phyloP scores from a whole-genome alignment of 306 rosid species.

The Hippophae gyantsensis region DNA sequence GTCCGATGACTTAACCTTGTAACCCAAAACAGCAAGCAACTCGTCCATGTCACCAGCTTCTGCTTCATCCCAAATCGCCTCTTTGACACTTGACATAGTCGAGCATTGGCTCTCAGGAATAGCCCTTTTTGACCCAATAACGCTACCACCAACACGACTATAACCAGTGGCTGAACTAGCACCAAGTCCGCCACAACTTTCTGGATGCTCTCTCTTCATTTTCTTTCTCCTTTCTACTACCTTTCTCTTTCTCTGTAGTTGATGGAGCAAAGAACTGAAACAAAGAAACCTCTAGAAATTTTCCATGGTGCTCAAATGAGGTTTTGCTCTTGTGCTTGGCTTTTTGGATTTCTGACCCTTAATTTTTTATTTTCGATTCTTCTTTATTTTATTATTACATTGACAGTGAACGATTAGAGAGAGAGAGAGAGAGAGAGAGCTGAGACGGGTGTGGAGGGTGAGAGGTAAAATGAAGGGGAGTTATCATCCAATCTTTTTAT shows the following conservation, averaged over 20 bases:
- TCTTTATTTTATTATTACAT: too few species aligned
- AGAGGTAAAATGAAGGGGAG: too few species aligned
- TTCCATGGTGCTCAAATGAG: too few species aligned
- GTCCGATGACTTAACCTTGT: constrained; percentile 66
- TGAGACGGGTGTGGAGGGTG: too few species aligned
- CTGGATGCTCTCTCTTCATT: constrained; percentile 61
- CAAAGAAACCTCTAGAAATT: too few species aligned
- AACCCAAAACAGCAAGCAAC: constrained; percentile 74
- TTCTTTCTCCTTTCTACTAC: background rate
- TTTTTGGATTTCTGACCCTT: too few species aligned
- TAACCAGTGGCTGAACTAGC: constrained; percentile 26
- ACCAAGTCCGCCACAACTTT: constrained; percentile 14
- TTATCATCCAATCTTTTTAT: too few species aligned
- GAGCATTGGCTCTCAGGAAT: background rate
- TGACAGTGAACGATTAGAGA: too few species aligned
- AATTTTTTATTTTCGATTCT: too few species aligned
- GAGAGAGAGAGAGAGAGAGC: too few species aligned
- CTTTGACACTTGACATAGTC: constrained; percentile 20
- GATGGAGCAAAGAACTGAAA: too few species aligned
- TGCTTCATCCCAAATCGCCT: constrained; percentile 54
- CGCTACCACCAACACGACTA: constrained; percentile 14
- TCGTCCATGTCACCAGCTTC: constrained; percentile 68
- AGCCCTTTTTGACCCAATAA: background rate
- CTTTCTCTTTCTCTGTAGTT: background rate
- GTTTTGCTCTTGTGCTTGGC: too few species aligned